Base-by-base conservation (phyloP, 139 green algal species). In the Penium margaritaceum region DNA sequence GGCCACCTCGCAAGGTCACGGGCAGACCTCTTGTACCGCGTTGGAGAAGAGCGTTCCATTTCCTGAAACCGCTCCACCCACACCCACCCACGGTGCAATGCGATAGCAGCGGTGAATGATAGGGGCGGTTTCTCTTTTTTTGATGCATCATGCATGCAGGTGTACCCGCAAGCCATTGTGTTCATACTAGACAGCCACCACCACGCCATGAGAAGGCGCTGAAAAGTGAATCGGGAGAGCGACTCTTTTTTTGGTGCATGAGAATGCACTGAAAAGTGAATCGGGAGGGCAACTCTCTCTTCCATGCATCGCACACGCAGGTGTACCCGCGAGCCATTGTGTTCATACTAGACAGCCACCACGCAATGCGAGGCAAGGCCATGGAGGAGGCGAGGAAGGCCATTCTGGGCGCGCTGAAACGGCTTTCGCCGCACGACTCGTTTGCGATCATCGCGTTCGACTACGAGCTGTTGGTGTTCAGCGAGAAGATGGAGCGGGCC, bases 361-460 rank as follows among this genome's bases (percentile, higher is more conserved):
- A 60, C 47, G 47, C 47, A n/a, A 60, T 60, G 47, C 47, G 47
- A 0, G 47, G 47, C 3, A n/a, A 24, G n/a, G 47, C 47, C 12
- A 60, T 60, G 47, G 47, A 60, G 47, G 47, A 60, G 17, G 47
- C 47, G 9, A n/a, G 47, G 47, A n/a, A 24, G n/a, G 47, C 47
- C 2, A 24, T 60, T 0, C 29, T 60, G 47, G 47, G n/a, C 3
- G 47, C 47, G 47, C 47, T 60, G 12, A 60, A 60, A 24, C 47
- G 47, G 3, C 47, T 60, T n/a, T 33, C n/a, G 9, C 47, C 47
- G 15, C n/a, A n/a, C n/a, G 47, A 60, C 47, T 33, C n/a, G n/a
- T 60, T 60, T 60, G 47, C n/a, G n/a, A 60, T 60, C 47, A 60
- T 60, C 17, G 47, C 47, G 47, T 60, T 60, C 30, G 47, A 60